phyloP scores from a whole-genome alignment of 129 eudicot species.

The Daucus carota region DNA sequence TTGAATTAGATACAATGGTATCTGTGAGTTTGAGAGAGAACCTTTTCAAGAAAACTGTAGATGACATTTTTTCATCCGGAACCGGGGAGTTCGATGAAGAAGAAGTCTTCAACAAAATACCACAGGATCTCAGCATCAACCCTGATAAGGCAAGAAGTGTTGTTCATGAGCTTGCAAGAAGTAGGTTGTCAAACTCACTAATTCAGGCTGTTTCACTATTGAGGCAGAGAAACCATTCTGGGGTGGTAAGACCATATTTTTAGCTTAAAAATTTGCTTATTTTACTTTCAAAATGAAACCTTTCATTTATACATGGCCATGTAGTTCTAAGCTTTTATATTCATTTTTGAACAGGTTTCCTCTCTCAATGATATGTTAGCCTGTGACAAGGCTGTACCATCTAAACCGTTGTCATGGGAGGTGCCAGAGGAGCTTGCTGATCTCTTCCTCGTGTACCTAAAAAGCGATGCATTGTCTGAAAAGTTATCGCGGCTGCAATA shows the following conservation, averaged over 20 bases:
- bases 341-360: constrained; percentile 47
- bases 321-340: not conserved
- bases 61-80: constrained; percentile 80
- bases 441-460: constrained; percentile 51
- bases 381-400: constrained; percentile 89
- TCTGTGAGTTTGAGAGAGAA: constrained; percentile 56
- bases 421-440: constrained; percentile 66
- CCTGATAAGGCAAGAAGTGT: constrained; percentile 60
- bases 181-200: constrained; percentile 55
- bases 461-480: constrained; percentile 57
- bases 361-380: constrained; percentile 83
- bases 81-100: constrained; percentile 91
- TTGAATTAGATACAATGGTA: constrained; percentile 72
- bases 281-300: not conserved
- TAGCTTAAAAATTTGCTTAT: not conserved
- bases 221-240: constrained; percentile 74
- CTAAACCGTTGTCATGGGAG: constrained; percentile 88
- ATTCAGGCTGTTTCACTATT: constrained; percentile 74
- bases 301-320: not conserved
- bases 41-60: constrained; percentile 68
- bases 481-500: constrained; percentile 65
- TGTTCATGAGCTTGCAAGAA: constrained; percentile 65
- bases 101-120: constrained; percentile 79
- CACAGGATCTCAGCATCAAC: constrained; percentile 65
- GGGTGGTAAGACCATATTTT: constrained; percentile 52